A percentile compares a stretch with the other conserved stretches of the same genome.
Conservation (phyloP, 1,284 basidiomycete genomes). For the Stereum hirsutum region DNA sequence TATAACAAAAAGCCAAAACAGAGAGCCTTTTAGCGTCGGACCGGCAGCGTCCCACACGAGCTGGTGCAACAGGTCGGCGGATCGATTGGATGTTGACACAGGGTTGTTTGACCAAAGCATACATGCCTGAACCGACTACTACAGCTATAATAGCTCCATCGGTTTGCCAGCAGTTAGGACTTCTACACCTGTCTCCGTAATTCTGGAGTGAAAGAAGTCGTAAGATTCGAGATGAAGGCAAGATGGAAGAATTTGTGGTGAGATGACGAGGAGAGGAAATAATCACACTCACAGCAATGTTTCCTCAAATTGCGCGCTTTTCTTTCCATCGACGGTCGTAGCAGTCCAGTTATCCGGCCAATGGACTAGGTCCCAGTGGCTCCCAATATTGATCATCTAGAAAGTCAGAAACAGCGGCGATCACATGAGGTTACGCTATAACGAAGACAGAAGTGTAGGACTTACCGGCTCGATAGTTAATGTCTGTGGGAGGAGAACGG, state of each 20-base stretch:
- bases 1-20: no score
- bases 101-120: no score
- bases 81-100: no score
- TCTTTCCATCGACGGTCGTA: constrained; percentile 82
- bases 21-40: no score
- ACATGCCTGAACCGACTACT: no score
- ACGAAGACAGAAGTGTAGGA: constrained; percentile 21
- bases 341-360: constrained; percentile 95
- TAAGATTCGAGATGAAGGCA: no score
- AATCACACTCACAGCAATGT: constrained; percentile 72
- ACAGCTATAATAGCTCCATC: constrained; percentile 25
- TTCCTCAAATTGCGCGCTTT: constrained; percentile 94
- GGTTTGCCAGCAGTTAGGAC: constrained; percentile 66
- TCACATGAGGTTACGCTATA: constrained; percentile 10
- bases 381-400: constrained; percentile 90
- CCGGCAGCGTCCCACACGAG: no score
- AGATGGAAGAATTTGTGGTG: no score
- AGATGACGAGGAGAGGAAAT: constrained; percentile 6
- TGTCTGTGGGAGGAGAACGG: no score
- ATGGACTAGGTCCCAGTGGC: constrained; percentile 61
- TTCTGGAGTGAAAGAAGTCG: no score
- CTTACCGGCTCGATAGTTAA: constrained; percentile 77
- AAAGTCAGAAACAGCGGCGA: constrained; percentile 3
- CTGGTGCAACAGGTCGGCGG: no score
- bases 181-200: constrained; percentile 89